Base-by-base conservation (phyloP, 2,329 filamentous ascomycete species). In the Colletotrichum eremochloae region DNA sequence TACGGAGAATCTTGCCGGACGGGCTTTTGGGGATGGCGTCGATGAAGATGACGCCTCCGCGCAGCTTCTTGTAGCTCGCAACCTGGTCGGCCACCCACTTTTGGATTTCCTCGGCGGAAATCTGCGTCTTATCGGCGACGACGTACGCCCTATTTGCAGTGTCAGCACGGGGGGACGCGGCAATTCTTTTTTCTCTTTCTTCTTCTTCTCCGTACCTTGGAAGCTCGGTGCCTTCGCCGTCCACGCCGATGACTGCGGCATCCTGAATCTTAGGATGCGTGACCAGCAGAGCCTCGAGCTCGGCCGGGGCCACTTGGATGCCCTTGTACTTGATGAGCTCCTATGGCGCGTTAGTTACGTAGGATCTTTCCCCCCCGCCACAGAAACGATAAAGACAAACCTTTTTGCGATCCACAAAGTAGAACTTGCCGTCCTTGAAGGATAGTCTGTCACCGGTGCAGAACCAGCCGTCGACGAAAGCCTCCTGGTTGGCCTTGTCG, bases 381-480 rank as follows among this genome's bases (percentile, higher is more conserved):
- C 44, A 24, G 44, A 46, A 18, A 46, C 5, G 42, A 40, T 14
- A 9, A 5, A 6, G 24, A 68, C 74, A 74, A 67, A 80, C 89
- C 85, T 94, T 95, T 71, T 94, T 91, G 15, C 94, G 89, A 78
- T 96, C 94, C 0, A 94, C 94, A 75, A 97, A 94, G 82, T 90
- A 94, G 76, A 95, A 92, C 63, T 91, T 89, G 20, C 92, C 86
- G 52, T 87, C 82, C 75, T 95, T 91, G 79, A 93, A 89, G 72
- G 91, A 89, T 0, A 93, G 92, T 5, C 96, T 88, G 77, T 97
- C 94, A 0, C 94, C 94, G 0, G 94, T 95, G 77, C 92, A 92
- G 85, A 96, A 95, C 85, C 92, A 97, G 5, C 82, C 84, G 31
- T 84, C 80, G 3, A 58, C 12, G 67, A 94, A 88, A 0, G 91